These are phyloP conservation scores for Suillus lakei DNA, from an alignment of 768 basidiomycete genomes.

Conservation along the genomic window DNA sequence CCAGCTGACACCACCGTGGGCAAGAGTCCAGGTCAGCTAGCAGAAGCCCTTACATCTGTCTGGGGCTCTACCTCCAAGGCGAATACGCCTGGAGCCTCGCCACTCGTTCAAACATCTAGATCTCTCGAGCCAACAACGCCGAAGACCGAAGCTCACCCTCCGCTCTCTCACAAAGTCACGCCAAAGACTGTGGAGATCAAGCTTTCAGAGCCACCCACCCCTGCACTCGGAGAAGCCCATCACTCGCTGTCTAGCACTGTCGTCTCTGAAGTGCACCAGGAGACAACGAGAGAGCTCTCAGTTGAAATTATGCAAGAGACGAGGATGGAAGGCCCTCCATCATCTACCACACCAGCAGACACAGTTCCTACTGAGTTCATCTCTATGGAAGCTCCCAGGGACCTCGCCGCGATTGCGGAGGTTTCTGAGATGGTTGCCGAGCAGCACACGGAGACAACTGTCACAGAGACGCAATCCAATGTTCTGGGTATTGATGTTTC, in stretches of 20 bases:
- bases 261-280: background rate
- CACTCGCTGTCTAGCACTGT: slow-evolving; percentile 5
- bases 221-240: slow-evolving; percentile 20
- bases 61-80: slow-evolving; percentile 48
- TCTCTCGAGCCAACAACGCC: slow-evolving; percentile 31
- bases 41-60: slow-evolving; percentile 48
- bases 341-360: slow-evolving; percentile 31
- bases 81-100: slow-evolving; percentile 33
- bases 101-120: slow-evolving; percentile 25
- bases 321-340: slow-evolving; percentile 7
- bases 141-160: slow-evolving; percentile 18
- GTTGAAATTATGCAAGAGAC: slow-evolving; percentile 19
- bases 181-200: slow-evolving; percentile 15
- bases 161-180: slow-evolving; percentile 7
- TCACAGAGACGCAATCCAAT: slow-evolving; percentile 13
- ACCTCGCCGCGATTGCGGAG: background rate
- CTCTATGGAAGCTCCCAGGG: slow-evolving; percentile 9
- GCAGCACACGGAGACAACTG: slow-evolving; percentile 11
- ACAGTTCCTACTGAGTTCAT: slow-evolving; percentile 28
- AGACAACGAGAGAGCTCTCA: slow-evolving; percentile 12
- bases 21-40: slow-evolving; percentile 44
- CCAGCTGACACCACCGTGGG: slow-evolving; percentile 41
- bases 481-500: slow-evolving; percentile 4
- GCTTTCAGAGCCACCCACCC: slow-evolving; percentile 8
- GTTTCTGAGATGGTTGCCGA: slow-evolving; percentile 13